Evolutionary conservation across 1,284 basidiomycete species (phyloP).

Genomic region (Blastosporella zonata): DNA sequence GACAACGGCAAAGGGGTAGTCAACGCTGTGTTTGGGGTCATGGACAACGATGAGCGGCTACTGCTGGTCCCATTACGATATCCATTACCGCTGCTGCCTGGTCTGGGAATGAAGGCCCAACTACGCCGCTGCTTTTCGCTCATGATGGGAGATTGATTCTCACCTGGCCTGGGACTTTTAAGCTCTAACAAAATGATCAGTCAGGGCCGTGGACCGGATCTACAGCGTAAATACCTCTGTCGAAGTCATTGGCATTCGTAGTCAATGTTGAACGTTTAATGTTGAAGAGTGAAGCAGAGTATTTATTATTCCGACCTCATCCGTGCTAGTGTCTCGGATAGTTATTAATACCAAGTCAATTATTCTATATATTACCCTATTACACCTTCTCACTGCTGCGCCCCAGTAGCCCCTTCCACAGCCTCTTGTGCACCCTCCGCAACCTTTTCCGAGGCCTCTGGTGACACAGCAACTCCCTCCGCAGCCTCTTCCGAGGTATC

Average conservation of each 20-base stretch:
- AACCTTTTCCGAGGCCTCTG: too few species aligned
- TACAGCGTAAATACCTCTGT: conserved; percentile 22
- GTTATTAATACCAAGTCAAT: too few species aligned
- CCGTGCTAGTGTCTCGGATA: neutral
- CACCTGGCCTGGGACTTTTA: conserved; percentile 24
- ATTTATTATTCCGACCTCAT: too few species aligned
- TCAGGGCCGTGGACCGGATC: conserved; percentile 14
- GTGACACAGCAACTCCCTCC: too few species aligned
- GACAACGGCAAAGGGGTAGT: conserved; percentile 1
- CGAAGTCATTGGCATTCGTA: conserved; percentile 1
- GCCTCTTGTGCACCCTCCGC: too few species aligned
- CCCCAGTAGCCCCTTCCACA: too few species aligned
- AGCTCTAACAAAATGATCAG: conserved; percentile 25
- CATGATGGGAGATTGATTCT: conserved; percentile 24
- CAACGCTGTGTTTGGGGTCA: neutral
- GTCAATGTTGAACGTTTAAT: neutral
- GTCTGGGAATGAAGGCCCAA: conserved; percentile 34
- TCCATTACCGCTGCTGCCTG: conserved; percentile 25
- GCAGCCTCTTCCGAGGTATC: too few species aligned
- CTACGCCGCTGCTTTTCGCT: conserved; percentile 28
- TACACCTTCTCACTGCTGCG: too few species aligned
- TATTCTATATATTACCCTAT: too few species aligned
- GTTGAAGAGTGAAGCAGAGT: neutral
- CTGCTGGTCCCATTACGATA: neutral
- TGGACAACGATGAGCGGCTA: neutral